These are phyloP conservation scores for Lasiosphaeris hirsuta DNA, from an alignment of 495 filamentous ascomycete genomes.

Conservation along the genomic window DNA sequence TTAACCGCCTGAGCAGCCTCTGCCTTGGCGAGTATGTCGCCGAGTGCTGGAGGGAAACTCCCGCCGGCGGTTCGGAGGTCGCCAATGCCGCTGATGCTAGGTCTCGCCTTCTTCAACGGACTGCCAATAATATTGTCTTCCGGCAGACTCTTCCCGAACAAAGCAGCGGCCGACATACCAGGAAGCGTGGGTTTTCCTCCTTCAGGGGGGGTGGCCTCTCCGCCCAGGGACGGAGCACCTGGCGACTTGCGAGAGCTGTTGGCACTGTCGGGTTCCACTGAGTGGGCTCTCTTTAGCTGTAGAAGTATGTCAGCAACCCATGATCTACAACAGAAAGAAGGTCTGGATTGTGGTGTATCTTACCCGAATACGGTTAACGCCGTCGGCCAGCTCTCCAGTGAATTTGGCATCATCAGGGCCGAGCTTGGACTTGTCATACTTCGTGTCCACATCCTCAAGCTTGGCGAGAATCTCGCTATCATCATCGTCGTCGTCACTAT, in stretches of 20 bases:
- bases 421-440: conserved; percentile 59
- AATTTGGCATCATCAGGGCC: conserved; percentile 73
- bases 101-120: conserved; percentile 79
- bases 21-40: conserved; percentile 45
- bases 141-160: conserved; percentile 33
- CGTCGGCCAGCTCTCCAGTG: conserved; percentile 84
- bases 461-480: conserved; percentile 60
- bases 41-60: conserved; percentile 42
- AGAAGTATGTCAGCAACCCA: conserved; percentile 20
- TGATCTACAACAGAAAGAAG: background rate
- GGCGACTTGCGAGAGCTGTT: conserved; percentile 41
- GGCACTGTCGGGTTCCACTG: conserved; percentile 66
- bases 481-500: conserved; percentile 70
- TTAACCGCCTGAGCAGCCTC: conserved; percentile 39
- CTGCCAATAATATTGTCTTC: conserved; percentile 60
- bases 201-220: conserved; percentile 30
- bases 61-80: conserved; percentile 48
- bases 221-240: conserved; percentile 27
- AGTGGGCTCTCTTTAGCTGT: conserved; percentile 94
- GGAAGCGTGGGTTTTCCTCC: conserved; percentile 4
- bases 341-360: conserved; percentile 27
- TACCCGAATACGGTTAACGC: conserved; percentile 89
- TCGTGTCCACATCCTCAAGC: conserved; percentile 71
- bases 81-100: conserved; percentile 51
- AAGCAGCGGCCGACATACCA: conserved; percentile 25